Conservation (phyloP, 805 yeast species). For the Sugiyamaella smithiae region DNA sequence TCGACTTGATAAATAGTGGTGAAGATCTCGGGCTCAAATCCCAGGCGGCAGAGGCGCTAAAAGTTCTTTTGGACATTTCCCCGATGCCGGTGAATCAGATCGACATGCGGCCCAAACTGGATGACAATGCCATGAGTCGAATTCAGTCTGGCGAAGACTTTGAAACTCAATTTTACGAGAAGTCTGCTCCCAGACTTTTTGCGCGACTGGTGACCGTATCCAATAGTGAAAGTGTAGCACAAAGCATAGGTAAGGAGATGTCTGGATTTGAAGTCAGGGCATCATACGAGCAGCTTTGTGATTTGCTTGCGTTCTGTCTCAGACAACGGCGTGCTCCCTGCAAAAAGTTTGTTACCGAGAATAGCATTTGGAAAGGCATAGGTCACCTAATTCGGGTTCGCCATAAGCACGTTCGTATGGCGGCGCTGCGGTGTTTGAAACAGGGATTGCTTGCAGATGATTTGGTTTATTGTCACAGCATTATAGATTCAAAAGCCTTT, state of each 20-base stretch:
- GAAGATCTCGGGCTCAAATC: conserved; percentile 68
- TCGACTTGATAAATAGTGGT: conserved; percentile 60
- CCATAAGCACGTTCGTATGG: conserved; percentile 55
- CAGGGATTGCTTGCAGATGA: conserved; percentile 61
- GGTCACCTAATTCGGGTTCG: conserved; percentile 46
- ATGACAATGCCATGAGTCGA: neutral
- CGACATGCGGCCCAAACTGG: conserved; percentile 6
- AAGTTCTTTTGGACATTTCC: conserved; percentile 58
- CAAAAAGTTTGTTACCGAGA: conserved; percentile 60
- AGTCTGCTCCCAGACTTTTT: conserved; percentile 60
- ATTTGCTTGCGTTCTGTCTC: conserved; percentile 64
- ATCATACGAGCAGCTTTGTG: conserved; percentile 60
- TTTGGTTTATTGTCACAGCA: conserved; percentile 52
- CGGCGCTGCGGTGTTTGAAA: conserved; percentile 68
- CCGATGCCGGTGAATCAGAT: neutral
- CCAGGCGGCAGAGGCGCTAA: conserved; percentile 81
- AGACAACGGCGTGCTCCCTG: conserved; percentile 60
- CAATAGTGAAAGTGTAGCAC: neutral
- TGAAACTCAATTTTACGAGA: conserved; percentile 57
- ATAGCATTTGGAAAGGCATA: conserved; percentile 56
- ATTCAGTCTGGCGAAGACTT: conserved; percentile 32
- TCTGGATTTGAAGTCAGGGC: conserved; percentile 23
- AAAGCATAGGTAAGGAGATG: neutral
- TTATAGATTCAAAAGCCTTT: conserved; percentile 55
- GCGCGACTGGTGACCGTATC: conserved; percentile 39